A percentile compares a stretch with the other conserved stretches of the same genome.
Evolutionary conservation across 2,329 filamentous ascomycete genomes (phyloP).

Genomic region (Mycosphaerella sp.): DNA sequence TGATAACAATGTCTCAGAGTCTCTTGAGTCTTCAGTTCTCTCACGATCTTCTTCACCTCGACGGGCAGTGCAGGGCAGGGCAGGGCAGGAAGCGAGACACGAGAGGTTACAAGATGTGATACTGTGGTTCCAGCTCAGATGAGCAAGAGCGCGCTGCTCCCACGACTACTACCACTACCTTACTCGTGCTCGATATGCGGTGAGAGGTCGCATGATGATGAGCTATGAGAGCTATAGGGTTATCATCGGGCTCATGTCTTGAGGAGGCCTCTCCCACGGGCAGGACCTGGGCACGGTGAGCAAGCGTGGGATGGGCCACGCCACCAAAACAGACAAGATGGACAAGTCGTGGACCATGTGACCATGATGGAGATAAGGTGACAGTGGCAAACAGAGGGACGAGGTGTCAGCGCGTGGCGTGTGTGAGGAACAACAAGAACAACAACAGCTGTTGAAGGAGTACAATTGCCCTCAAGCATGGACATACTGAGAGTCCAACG

Average conservation of each 20-base stretch:
- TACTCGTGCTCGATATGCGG: conserved; percentile 9
- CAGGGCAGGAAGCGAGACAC: not conserved
- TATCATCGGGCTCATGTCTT: conserved; percentile 19
- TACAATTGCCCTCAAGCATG: not conserved
- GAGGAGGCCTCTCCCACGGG: conserved; percentile 5
- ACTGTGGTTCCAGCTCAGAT: not conserved
- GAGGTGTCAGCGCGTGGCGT: not conserved
- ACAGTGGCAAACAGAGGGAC: not conserved
- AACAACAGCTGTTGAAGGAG: not conserved
- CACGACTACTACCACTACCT: too few relatives aligned
- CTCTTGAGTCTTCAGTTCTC: not conserved
- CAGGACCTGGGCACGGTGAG: not conserved
- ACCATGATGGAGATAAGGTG: not conserved
- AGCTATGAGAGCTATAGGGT: conserved; percentile 9
- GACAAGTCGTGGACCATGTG: conserved; percentile 9
- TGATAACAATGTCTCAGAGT: conserved; percentile 2
- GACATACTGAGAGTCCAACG: not conserved
- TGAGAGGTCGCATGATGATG: conserved; percentile 18
- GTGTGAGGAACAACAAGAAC: not conserved
- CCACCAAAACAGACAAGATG: conserved; percentile 4
- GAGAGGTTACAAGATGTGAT: not conserved
- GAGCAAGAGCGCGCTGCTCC: too few relatives aligned
- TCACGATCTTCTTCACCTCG: too few relatives aligned
- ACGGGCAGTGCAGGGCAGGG: too few relatives aligned
- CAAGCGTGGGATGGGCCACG: conserved; percentile 17